Percentiles rank a stretch among this genome's conserved stretches.
phyloP scores from a whole-genome alignment of 768 basidiomycete genomes.

The Cubamyces sp. region DNA sequence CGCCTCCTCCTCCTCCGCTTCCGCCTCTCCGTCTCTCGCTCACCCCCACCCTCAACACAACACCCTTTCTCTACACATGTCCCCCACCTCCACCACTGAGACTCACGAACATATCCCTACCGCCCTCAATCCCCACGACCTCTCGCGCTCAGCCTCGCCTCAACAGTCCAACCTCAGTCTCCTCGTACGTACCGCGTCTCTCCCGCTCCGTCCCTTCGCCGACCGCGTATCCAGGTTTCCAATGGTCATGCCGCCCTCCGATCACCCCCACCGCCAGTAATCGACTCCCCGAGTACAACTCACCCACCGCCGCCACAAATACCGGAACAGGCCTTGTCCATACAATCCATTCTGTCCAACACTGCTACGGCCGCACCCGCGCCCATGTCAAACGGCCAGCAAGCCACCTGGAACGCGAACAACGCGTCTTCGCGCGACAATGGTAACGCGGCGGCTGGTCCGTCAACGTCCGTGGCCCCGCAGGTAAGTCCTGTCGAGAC shows the following conservation, averaged over 20 bases:
- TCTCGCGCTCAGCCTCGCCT: constrained; percentile 51
- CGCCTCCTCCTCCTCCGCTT: constrained; percentile 35
- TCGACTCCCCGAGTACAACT: constrained; percentile 2
- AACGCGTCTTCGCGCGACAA: constrained; percentile 22
- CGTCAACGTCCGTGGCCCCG: constrained; percentile 8
- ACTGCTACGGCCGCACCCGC: constrained; percentile 10
- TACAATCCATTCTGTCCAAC: constrained; percentile 21
- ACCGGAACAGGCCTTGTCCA: constrained; percentile 17
- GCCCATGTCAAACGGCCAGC: constrained; percentile 10
- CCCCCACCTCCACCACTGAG: constrained; percentile 39
- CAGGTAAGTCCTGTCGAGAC: constrained; percentile 16
- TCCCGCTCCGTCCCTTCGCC: constrained; percentile 31
- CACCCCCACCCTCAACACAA: constrained; percentile 40
- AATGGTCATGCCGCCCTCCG: constrained; percentile 37
- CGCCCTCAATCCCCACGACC: constrained; percentile 50
- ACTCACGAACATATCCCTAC: constrained; percentile 37
- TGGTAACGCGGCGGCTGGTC: constrained; percentile 8
- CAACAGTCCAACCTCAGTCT: constrained; percentile 46
- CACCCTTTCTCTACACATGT: constrained; percentile 36
- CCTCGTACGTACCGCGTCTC: constrained; percentile 38
- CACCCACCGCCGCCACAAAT: constrained; percentile 8
- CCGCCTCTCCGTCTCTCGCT: constrained; percentile 41
- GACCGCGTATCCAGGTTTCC: constrained; percentile 42
- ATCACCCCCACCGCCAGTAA: constrained; percentile 31
- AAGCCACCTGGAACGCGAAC: constrained; percentile 5